These are phyloP conservation scores for Diaporthe helianthi DNA, from an alignment of 2,329 filamentous ascomycete genomes.

Conservation along the genomic window DNA sequence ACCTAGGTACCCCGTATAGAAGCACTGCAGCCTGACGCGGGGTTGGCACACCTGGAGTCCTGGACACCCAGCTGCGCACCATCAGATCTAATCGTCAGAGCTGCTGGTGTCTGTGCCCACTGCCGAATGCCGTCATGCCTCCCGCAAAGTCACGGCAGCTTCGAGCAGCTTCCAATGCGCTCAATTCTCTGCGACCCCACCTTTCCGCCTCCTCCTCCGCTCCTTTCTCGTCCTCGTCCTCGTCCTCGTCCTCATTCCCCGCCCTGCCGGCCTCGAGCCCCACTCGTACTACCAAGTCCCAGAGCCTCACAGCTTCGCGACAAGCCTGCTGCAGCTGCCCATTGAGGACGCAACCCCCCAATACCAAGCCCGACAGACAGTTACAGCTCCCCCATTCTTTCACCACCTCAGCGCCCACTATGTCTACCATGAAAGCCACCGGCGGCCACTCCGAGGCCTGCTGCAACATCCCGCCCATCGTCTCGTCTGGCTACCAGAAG, in stretches of 20 bases:
- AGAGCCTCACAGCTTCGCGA: not conserved
- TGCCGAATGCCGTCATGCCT: too few species aligned
- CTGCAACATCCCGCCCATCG: constrained; percentile 56
- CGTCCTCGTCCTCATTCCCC: not conserved
- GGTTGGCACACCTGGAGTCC: not conserved
- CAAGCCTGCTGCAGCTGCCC: constrained; percentile 21
- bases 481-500: constrained; percentile 50
- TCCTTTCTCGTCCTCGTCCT: constrained; percentile 1
- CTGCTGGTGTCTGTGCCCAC: too few species aligned
- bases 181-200: constrained; percentile 18
- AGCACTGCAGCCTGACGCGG: constrained; percentile 2
- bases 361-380: not conserved
- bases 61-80: too few species aligned
- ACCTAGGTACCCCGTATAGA: not conserved
- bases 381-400: not conserved
- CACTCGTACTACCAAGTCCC: not conserved
- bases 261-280: not conserved
- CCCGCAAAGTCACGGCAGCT: constrained; percentile 8
- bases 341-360: not conserved
- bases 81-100: constrained; percentile 19
- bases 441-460: constrained; percentile 50
- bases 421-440: constrained; percentile 45
- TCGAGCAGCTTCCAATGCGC: constrained; percentile 26
- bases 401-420: constrained; percentile 38
- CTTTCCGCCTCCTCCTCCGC: not conserved